Evolutionary conservation across 176 grass and related monocot species (phyloP).

Genomic region (Ensete ventricosum): DNA sequence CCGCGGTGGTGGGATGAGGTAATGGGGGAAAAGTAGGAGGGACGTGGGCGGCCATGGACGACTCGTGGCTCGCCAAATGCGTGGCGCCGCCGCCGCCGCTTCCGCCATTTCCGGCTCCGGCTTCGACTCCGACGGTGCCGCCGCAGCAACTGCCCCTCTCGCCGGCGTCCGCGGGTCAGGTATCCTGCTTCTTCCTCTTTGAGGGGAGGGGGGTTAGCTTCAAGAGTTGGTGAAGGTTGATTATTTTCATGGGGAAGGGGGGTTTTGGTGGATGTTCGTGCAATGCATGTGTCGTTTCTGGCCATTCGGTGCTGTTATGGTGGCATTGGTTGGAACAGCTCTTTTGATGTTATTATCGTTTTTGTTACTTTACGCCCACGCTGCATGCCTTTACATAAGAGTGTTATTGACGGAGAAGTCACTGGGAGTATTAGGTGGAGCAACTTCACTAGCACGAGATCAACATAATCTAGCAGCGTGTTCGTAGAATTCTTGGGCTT

Average conservation of each 20-base stretch:
- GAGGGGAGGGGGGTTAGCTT: too few species aligned
- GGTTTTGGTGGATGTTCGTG: neutral
- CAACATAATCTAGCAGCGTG: too few species aligned
- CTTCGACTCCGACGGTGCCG: neutral
- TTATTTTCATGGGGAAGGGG: neutral
- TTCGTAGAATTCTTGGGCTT: too few species aligned
- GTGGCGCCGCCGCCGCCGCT: neutral
- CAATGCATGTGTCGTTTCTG: neutral
- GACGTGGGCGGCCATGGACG: neutral
- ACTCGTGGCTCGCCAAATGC: constrained; percentile 10
- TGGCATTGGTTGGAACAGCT: neutral
- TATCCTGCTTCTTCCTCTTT: neutral
- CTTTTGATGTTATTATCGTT: neutral
- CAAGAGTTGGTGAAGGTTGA: neutral
- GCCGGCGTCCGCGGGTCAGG: neutral
- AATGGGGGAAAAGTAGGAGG: neutral
- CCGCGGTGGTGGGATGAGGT: neutral
- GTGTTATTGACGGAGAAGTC: neutral
- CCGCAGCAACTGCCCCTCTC: neutral
- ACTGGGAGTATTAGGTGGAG: neutral
- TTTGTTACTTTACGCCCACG: neutral
- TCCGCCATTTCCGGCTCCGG: neutral
- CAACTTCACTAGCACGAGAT: neutral
- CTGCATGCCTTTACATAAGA: neutral
- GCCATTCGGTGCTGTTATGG: neutral